Percentiles rank a stretch among this genome's conserved stretches.
Conservation (phyloP, 768 basidiomycete species). For the Phaeotremella fagi region DNA sequence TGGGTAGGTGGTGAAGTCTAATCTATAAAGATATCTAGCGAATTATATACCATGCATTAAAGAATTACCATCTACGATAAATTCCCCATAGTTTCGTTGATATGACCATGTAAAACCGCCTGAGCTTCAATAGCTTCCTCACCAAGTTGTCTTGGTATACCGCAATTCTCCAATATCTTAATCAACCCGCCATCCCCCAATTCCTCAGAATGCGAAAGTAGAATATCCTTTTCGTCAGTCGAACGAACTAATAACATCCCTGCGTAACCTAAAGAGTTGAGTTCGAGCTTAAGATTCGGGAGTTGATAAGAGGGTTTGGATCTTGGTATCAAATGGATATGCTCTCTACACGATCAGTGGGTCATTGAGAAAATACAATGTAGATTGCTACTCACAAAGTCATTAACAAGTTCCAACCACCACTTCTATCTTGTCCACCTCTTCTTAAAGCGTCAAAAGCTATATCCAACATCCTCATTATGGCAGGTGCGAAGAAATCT, state of each 20-base stretch:
- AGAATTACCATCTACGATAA: neutral
- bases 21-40: neutral
- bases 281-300: slow-evolving; percentile 51
- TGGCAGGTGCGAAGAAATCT: slow-evolving; percentile 34
- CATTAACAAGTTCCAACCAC: slow-evolving; percentile 46
- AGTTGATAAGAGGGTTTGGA: slow-evolving; percentile 45
- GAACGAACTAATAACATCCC: slow-evolving; percentile 86
- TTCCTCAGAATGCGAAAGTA: slow-evolving; percentile 53
- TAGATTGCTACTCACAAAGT: slow-evolving; percentile 33
- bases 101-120: slow-evolving; percentile 13
- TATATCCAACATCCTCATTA: slow-evolving; percentile 42
- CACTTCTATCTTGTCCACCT: slow-evolving; percentile 25
- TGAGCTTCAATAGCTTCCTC: slow-evolving; percentile 28
- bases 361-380: slow-evolving; percentile 7
- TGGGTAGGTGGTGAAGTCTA: slow-evolving; percentile 46
- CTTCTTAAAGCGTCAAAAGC: slow-evolving; percentile 38
- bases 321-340: slow-evolving; percentile 82
- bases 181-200: slow-evolving; percentile 38
- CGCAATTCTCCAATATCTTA: slow-evolving; percentile 35
- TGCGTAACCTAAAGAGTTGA: slow-evolving; percentile 85
- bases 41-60: neutral
- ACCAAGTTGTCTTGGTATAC: slow-evolving; percentile 41
- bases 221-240: slow-evolving; percentile 64
- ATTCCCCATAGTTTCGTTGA: neutral
- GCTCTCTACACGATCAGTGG: slow-evolving; percentile 61